Evolutionary conservation across 345 rosid genomes (phyloP), one percentile per base, ranked within the genome.

Genomic region (Murraya paniculata): DNA sequence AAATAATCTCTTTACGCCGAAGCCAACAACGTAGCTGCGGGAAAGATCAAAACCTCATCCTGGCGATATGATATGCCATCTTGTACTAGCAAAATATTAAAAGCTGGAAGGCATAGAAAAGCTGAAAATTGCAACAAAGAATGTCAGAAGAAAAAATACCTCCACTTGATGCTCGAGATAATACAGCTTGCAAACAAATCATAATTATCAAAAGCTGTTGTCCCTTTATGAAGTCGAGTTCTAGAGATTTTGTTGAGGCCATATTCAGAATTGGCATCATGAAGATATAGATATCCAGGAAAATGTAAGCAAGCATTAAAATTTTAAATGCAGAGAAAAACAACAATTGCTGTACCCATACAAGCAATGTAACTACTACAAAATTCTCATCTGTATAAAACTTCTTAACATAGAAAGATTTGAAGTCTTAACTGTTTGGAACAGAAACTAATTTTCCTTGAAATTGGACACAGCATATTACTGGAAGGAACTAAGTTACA

Each of bases 271-370:
- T 41, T 3, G 16, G 13, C 13, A 28, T 57, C 31, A 22, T 31
- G 31, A 68, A 68, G 45, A 24, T 68, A 41, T 68, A 24, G 56
- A 68, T 68, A 53, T 24, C 72, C 33, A 68, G 30, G 53, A 68
- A 28, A 68, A 65, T 48, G 24, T 27, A 7, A 56, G 25, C 27
- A 7, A 25, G 69, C 14, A 65, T 38, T 65, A 6, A 39, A 39
- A 8, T 9, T 39, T 39, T 39, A 64, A 33, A 41, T 41, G 72
- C 33, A 68, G 21, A 39, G n/a, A 68, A 68, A 9, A 68, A 6
- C 30, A 68, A 27, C 33, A 68, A 48, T 41, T 41, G 45, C 22
- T 41, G 21, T 25, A 39, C 56, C 55, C 7, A 3, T 68, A 25
- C 31, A 25, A 5, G 22, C 30, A 68, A 68, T 13, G 31, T 13